These are phyloP conservation scores for Talaromyces marneffei DNA, from an alignment of 2,329 filamentous ascomycete species.

Conservation along the genomic window DNA sequence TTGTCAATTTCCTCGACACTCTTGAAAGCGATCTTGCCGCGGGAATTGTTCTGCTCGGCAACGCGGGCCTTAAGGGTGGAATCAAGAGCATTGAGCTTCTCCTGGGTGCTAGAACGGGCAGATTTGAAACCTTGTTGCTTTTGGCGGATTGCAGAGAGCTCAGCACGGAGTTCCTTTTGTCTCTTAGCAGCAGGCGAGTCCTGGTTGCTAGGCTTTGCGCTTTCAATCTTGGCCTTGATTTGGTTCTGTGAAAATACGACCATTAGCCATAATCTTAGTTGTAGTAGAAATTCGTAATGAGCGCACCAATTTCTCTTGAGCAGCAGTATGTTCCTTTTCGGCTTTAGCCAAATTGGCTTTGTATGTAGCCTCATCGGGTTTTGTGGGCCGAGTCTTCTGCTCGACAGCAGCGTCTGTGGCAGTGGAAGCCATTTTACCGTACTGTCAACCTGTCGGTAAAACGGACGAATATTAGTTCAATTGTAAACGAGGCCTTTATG, in stretches of 20 bases:
- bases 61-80: conserved; percentile 81
- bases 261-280: no score
- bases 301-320: conserved; percentile 65
- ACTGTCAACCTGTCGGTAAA: background rate
- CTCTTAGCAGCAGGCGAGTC: conserved; percentile 75
- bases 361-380: conserved; percentile 80
- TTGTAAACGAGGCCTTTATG: background rate
- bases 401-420: conserved; percentile 26
- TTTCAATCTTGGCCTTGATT: conserved; percentile 81
- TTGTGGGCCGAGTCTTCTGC: conserved; percentile 61
- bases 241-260: no score
- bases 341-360: conserved; percentile 72
- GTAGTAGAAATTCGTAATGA: background rate
- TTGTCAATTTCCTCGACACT: conserved; percentile 79
- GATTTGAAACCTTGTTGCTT: conserved; percentile 86
- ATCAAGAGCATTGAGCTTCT: conserved; percentile 89
- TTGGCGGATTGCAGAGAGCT: conserved; percentile 76
- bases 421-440: conserved; percentile 15
- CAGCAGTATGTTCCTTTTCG: conserved; percentile 77
- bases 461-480: background rate
- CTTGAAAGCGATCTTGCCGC: conserved; percentile 77
- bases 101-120: conserved; percentile 68
- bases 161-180: conserved; percentile 74
- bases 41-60: conserved; percentile 78
- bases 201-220: conserved; percentile 73